phyloP scores from a whole-genome alignment of 176 grass and related monocot genomes.

The Miscanthus lutarioriparius region DNA sequence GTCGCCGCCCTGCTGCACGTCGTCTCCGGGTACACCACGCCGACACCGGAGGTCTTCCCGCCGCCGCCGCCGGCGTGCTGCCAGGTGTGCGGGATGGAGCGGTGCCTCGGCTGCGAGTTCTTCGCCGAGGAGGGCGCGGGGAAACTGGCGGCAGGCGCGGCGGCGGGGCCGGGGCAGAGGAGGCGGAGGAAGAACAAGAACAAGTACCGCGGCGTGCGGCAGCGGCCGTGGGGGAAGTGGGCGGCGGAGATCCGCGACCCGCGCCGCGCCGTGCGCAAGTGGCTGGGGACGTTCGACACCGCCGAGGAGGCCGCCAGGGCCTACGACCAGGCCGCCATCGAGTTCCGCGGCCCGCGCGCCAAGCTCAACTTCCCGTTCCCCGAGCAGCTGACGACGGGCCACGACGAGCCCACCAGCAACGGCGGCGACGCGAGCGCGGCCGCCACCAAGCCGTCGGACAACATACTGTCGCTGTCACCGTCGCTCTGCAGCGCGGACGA shows the following conservation, averaged over 20 bases:
- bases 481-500: slow-evolving; percentile 24
- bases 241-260: slow-evolving; percentile 97
- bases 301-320: slow-evolving; percentile 81
- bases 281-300: slow-evolving; percentile 84
- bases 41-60: slow-evolving; percentile 38
- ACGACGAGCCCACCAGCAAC: neutral
- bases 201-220: slow-evolving; percentile 85
- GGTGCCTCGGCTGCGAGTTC: slow-evolving; percentile 75
- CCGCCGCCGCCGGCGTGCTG: slow-evolving; percentile 31
- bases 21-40: slow-evolving; percentile 59
- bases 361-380: slow-evolving; percentile 91
- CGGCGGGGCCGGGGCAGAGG: slow-evolving; percentile 23
- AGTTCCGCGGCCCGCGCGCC: slow-evolving; percentile 87
- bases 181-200: slow-evolving; percentile 62
- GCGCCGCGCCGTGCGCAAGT: slow-evolving; percentile 69
- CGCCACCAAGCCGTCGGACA: slow-evolving; percentile 29
- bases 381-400: slow-evolving; percentile 27
- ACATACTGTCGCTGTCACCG: slow-evolving; percentile 37
- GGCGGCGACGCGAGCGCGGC: neutral
- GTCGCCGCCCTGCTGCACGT: slow-evolving; percentile 68
- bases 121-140: slow-evolving; percentile 22
- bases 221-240: slow-evolving; percentile 96
- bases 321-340: slow-evolving; percentile 76
- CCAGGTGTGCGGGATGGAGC: slow-evolving; percentile 48
- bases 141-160: neutral